Evolutionary conservation across 2,329 filamentous ascomycete genomes (phyloP).

Genomic region (Monilinia polystroma): DNA sequence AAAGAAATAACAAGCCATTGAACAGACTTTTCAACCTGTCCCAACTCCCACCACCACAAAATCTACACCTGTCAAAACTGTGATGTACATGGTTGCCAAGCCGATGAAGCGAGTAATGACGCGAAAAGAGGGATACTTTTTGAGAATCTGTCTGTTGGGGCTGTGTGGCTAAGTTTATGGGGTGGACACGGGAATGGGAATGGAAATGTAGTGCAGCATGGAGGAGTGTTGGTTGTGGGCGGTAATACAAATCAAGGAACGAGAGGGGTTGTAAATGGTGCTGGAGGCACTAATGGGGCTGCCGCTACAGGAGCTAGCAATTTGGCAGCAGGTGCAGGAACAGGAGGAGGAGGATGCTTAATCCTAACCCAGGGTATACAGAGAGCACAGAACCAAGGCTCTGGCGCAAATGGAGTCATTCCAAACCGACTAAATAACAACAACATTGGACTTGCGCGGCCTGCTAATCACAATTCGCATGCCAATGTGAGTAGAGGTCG

Average conservation of each 20-base stretch:
- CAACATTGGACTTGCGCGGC: slow-evolving; percentile 9
- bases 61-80: not conserved
- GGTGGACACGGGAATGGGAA: not conserved
- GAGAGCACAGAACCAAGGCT: not conserved
- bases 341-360: not conserved
- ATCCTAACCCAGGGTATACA: not conserved
- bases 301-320: not conserved
- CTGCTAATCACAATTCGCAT: not conserved
- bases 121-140: not conserved
- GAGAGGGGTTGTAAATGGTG: not conserved
- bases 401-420: not conserved
- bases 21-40: not conserved
- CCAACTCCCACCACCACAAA: not conserved
- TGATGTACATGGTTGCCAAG: not conserved
- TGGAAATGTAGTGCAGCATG: not conserved
- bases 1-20: too few species aligned
- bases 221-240: not conserved
- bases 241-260: not conserved
- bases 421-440: slow-evolving; percentile 9
- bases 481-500: not conserved
- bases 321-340: not conserved
- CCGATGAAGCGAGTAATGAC: not conserved
- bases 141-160: not conserved
- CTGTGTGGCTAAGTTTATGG: not conserved
- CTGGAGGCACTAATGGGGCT: not conserved